phyloP scores from a whole-genome alignment of 2,329 filamentous ascomycete species.

The Atkinsonella texensis region DNA sequence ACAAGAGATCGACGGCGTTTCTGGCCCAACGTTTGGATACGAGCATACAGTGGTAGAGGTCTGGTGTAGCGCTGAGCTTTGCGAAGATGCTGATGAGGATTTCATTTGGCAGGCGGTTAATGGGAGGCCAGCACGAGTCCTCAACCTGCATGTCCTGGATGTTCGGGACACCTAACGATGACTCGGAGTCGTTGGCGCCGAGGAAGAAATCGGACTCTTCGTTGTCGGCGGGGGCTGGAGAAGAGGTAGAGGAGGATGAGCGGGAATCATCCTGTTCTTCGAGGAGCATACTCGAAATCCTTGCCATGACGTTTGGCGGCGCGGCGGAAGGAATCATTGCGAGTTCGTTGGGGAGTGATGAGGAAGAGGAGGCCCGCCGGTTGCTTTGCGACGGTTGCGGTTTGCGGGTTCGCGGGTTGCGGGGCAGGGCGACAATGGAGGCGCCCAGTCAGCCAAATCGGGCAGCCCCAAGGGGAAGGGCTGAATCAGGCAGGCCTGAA shows the following conservation, averaged over 20 bases:
- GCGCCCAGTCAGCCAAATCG: slow-evolving; percentile 6
- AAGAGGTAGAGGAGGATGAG: slow-evolving; percentile 59
- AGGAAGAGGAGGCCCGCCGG: neutral
- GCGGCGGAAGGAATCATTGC: slow-evolving; percentile 10
- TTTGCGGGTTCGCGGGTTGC: neutral
- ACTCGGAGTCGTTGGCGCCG: slow-evolving; percentile 81
- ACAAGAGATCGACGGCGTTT: slow-evolving; percentile 85
- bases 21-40: slow-evolving; percentile 91
- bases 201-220: slow-evolving; percentile 92
- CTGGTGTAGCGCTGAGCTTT: slow-evolving; percentile 62
- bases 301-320: slow-evolving; percentile 10
- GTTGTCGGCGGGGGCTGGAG: slow-evolving; percentile 64
- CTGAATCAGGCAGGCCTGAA: slow-evolving; percentile 1
- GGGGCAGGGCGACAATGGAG: neutral
- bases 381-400: neutral
- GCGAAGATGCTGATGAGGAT: slow-evolving; percentile 88
- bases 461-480: neutral
- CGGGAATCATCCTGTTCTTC: slow-evolving; percentile 40
- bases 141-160: slow-evolving; percentile 64
- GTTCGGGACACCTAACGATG: slow-evolving; percentile 72
- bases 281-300: slow-evolving; percentile 7
- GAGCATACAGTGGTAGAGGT: slow-evolving; percentile 80
- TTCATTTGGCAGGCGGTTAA: slow-evolving; percentile 81
- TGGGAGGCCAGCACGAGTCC: slow-evolving; percentile 59
- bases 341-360: neutral